These are phyloP conservation scores for Fusarium torreyae DNA, from an alignment of 2,329 filamentous ascomycete species.

Conservation along the genomic window DNA sequence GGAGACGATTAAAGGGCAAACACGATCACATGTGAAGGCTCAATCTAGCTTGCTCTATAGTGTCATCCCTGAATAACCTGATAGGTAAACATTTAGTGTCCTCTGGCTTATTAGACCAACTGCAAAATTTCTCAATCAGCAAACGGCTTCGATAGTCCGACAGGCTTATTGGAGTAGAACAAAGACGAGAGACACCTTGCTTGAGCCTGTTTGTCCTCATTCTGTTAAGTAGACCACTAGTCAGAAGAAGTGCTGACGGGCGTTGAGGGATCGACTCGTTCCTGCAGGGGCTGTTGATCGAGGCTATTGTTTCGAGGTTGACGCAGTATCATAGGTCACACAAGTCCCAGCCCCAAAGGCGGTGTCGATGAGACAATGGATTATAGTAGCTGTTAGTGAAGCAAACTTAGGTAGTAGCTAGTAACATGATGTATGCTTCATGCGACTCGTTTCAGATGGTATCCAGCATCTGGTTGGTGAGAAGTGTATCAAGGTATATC, in stretches of 20 bases:
- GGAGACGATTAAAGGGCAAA: not conserved
- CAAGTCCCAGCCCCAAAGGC: slow-evolving; percentile 4
- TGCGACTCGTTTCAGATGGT: not conserved
- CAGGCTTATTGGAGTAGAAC: not conserved
- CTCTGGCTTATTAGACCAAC: not conserved
- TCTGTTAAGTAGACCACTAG: not conserved
- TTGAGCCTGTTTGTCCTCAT: not conserved
- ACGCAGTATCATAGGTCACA: not conserved
- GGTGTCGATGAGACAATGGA: slow-evolving; percentile 8
- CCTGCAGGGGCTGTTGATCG: not conserved
- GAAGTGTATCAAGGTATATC: too few species aligned
- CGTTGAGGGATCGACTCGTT: not conserved
- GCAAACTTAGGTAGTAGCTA: not conserved
- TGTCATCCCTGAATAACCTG: not conserved
- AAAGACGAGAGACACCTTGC: not conserved
- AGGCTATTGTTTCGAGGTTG: slow-evolving; percentile 10
- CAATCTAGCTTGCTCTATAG: not conserved
- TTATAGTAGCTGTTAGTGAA: not conserved
- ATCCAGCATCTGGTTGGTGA: not conserved
- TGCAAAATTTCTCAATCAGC: not conserved
- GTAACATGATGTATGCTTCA: slow-evolving; percentile 10
- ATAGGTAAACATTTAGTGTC: not conserved
- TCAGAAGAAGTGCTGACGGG: not conserved
- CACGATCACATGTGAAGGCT: not conserved
- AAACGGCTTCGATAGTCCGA: not conserved